phyloP scores from a whole-genome alignment of 345 rosid species.

The Populus simonii region DNA sequence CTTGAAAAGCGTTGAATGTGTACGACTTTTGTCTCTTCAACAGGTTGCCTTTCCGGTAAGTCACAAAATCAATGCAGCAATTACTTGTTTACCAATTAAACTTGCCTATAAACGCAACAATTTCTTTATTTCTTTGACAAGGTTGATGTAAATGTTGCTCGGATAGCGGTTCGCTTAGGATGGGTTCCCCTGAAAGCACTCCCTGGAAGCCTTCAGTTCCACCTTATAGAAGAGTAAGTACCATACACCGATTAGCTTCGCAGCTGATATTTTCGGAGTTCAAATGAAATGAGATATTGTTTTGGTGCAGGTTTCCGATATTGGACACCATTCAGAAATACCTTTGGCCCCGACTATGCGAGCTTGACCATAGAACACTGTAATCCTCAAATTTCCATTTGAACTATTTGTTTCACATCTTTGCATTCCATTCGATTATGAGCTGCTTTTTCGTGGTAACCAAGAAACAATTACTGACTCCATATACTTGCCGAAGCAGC shows the following conservation, averaged over 20 bases:
- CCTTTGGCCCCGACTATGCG: conserved; percentile 60
- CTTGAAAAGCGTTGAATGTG: conserved; percentile 68
- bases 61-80: neutral
- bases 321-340: conserved; percentile 62
- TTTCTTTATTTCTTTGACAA: conserved; percentile 9
- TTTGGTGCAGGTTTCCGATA: conserved; percentile 49
- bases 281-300: neutral
- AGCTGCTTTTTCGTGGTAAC: neutral
- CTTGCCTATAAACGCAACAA: neutral
- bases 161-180: conserved; percentile 69
- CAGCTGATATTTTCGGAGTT: neutral
- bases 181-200: conserved; percentile 75
- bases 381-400: conserved; percentile 20
- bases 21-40: conserved; percentile 54
- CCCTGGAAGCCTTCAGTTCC: conserved; percentile 51
- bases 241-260: neutral
- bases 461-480: neutral
- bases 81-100: neutral
- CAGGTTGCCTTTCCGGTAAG: conserved; percentile 66
- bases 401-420: neutral
- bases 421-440: neutral
- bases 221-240: conserved; percentile 52
- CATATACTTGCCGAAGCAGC: conserved; percentile 25
- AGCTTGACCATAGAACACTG: conserved; percentile 51
- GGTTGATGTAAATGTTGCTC: conserved; percentile 78